Evolutionary conservation across 768 basidiomycete genomes (phyloP).

Genomic region (Russula compacta): DNA sequence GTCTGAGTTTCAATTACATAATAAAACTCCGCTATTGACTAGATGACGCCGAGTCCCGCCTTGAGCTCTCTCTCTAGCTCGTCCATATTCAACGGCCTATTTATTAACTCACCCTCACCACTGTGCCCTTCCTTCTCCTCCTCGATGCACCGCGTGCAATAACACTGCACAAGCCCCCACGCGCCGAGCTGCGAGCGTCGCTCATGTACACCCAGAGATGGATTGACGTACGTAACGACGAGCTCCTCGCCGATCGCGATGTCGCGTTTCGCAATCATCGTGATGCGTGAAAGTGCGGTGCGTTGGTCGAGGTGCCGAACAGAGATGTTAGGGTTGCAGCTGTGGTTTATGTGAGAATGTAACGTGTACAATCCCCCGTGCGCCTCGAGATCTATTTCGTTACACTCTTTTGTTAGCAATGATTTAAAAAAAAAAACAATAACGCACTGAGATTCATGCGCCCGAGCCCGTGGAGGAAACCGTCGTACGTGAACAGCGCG

Average conservation of each 20-base stretch:
- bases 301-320: slow-evolving; percentile 68
- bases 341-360: slow-evolving; percentile 84
- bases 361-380: slow-evolving; percentile 81
- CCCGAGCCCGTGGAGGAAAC: slow-evolving; percentile 63
- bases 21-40: not conserved
- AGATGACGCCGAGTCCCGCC: slow-evolving; percentile 47
- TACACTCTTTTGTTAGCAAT: not conserved
- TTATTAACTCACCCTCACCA: not conserved
- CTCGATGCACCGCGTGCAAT: slow-evolving; percentile 54
- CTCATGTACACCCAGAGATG: slow-evolving; percentile 34
- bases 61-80: slow-evolving; percentile 54
- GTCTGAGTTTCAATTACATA: not conserved
- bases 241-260: slow-evolving; percentile 71
- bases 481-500: slow-evolving; percentile 67
- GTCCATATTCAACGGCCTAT: slow-evolving; percentile 26
- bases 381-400: slow-evolving; percentile 57
- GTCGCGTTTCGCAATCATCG: slow-evolving; percentile 53
- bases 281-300: slow-evolving; percentile 63
- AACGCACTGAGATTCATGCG: slow-evolving; percentile 73
- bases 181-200: slow-evolving; percentile 48
- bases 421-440: not conserved
- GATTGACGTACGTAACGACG: slow-evolving; percentile 70
- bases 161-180: slow-evolving; percentile 71
- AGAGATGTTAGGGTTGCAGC: slow-evolving; percentile 70
- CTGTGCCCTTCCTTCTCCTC: slow-evolving; percentile 33